Evolutionary conservation across 139 green algal genomes (phyloP), one percentile per base, ranked within the genome.

Genomic region (Picochlorum sp.): DNA sequence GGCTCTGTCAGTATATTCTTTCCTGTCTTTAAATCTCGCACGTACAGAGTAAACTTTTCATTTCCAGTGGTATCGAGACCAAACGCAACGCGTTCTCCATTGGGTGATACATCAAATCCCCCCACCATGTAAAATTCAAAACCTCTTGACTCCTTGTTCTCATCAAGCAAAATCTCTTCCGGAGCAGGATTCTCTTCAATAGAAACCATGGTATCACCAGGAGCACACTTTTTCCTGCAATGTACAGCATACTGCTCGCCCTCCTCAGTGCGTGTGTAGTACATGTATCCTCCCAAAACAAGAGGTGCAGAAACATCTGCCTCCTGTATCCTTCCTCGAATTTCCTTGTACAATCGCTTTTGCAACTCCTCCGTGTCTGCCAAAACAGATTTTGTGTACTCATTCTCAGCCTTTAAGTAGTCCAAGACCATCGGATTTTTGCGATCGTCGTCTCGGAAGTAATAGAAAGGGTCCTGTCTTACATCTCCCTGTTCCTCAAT

Each of bases 251-350:
- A 93, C 37, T 66, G 60, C 28, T 34, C 20, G n/a, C 82, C 87
- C 23, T 92, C 83, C 34, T 73, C 15, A 11, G 87, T 95, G 6
- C 85, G 67, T 0, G 69, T 84, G 76, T 96, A 95, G 71, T 95
- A 96, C 60, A 71, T 90, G 52, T 80, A 95, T 2, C 56, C 60
- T 5, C 73, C 63, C 59, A 86, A 68, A 63, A 85, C 88, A 65
- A 24, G 45, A 38, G 85, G 77, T 13, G 69, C 80, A 31, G 49
- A 75, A 49, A 72, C 37, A 62, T 97, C 90, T 1, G 73, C 86
- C 74, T 97, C 90, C 69, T 95, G 69, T 64, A 96, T 96, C 24
- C 85, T 66, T 1, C 52, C 81, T 4, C 85, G 49, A 88, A 97
- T 92, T 77, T 97, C 90, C 24, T 69, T 57, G 75, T 88, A 94